Evolutionary conservation across 2,329 filamentous ascomycete species (phyloP).

Genomic region (Exophiala phaeomuriformis): DNA sequence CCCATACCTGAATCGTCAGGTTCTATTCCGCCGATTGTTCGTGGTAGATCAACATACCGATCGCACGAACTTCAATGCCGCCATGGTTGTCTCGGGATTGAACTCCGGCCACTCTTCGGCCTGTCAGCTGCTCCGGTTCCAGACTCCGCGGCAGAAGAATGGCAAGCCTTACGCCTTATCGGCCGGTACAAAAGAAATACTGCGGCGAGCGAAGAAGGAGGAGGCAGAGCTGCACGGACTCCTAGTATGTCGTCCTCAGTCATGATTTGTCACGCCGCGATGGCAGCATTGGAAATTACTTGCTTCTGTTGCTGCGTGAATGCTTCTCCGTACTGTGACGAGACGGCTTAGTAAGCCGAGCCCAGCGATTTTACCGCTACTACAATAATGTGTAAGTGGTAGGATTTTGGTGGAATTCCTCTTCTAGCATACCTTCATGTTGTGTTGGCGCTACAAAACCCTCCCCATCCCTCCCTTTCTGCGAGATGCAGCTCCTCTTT

Average conservation of each 20-base stretch:
- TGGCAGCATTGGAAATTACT: not conserved
- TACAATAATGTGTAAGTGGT: too few species aligned
- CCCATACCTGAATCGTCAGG: constrained; percentile 58
- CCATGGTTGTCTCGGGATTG: constrained; percentile 34
- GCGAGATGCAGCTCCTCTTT: not conserved
- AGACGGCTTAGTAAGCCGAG: too few species aligned
- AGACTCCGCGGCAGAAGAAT: not conserved
- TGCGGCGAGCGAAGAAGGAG: not conserved
- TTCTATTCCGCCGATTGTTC: not conserved
- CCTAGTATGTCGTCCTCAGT: not conserved
- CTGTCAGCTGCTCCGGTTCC: not conserved
- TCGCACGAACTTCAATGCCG: constrained; percentile 56
- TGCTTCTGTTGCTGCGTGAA: not conserved
- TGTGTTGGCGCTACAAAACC: not conserved
- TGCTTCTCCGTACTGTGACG: not conserved
- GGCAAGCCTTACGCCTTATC: not conserved
- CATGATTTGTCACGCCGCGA: not conserved
- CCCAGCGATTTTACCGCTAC: too few species aligned
- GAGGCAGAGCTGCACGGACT: not conserved
- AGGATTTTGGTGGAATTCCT: too few species aligned
- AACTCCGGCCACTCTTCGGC: not conserved
- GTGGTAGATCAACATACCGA: constrained; percentile 44
- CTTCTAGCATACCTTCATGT: too few species aligned
- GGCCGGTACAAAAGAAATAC: not conserved
- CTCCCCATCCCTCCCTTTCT: not conserved